Percentiles rank a stretch among this genome's conserved stretches.
Evolutionary conservation across 2,329 filamentous ascomycete species (phyloP).

Genomic region (Pyrenophora graminea): DNA sequence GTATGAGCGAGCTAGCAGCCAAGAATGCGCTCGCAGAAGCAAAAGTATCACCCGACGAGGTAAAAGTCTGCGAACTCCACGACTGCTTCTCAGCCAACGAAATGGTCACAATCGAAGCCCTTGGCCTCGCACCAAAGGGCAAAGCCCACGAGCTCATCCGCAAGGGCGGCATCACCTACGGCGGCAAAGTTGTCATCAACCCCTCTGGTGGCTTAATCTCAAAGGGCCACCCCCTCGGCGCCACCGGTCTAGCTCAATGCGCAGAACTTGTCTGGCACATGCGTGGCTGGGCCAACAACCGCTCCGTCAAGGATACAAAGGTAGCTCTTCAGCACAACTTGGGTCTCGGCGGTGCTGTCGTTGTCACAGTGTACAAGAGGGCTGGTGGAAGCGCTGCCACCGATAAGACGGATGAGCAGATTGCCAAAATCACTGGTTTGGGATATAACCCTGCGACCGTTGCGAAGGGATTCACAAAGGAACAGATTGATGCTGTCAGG

Average conservation of each 20-base stretch:
- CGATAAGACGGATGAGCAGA: constrained; percentile 63
- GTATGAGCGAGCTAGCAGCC: constrained; percentile 77
- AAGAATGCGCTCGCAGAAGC: constrained; percentile 74
- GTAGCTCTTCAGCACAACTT: constrained; percentile 90
- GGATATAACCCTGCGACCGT: constrained; percentile 92
- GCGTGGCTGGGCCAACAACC: constrained; percentile 93
- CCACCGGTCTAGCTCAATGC: constrained; percentile 93
- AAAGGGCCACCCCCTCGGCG: constrained; percentile 93
- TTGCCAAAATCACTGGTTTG: constrained; percentile 69
- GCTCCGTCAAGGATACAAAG: constrained; percentile 68
- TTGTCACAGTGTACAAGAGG: constrained; percentile 86
- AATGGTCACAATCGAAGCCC: constrained; percentile 84
- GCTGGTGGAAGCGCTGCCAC: constrained; percentile 72
- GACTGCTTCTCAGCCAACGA: constrained; percentile 98
- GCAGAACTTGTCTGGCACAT: constrained; percentile 95
- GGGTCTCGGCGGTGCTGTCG: constrained; percentile 85
- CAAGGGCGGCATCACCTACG: constrained; percentile 87
- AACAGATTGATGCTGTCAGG: constrained; percentile 70
- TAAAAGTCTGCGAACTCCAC: constrained; percentile 88
- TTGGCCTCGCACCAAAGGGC: constrained; percentile 75
- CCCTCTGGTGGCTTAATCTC: constrained; percentile 93
- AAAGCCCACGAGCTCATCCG: constrained; percentile 93
- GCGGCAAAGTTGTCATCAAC: constrained; percentile 80
- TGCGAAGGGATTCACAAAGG: constrained; percentile 83
- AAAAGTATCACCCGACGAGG: constrained; percentile 65